These are phyloP conservation scores for Leccinum barrowsii DNA, from an alignment of 768 basidiomycete species.

Conservation along the genomic window DNA sequence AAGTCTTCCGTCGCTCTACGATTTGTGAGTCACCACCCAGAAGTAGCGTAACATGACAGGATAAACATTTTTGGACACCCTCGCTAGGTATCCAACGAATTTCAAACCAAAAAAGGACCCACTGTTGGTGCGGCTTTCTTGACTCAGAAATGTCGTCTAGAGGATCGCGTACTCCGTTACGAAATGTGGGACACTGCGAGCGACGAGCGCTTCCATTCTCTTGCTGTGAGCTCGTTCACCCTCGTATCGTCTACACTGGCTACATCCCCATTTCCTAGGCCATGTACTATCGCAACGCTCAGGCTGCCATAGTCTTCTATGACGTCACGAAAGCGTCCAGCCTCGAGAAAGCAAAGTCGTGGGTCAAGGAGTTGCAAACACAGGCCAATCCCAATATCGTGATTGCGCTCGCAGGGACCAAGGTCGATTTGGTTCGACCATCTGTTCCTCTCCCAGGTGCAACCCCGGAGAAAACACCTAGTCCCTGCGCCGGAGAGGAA, in stretches of 20 bases:
- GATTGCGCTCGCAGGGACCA: slow-evolving; percentile 97
- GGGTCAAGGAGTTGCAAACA: slow-evolving; percentile 98
- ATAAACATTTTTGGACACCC: neutral
- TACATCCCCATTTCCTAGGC: slow-evolving; percentile 47
- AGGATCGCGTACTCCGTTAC: slow-evolving; percentile 89
- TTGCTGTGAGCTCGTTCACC: slow-evolving; percentile 60
- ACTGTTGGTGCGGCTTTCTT: slow-evolving; percentile 97
- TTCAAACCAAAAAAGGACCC: slow-evolving; percentile 97
- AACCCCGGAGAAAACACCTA: slow-evolving; percentile 64
- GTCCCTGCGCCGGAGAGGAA: slow-evolving; percentile 57
- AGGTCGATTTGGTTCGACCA: slow-evolving; percentile 83
- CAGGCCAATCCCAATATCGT: slow-evolving; percentile 99
- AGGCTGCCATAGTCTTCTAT: slow-evolving; percentile 97
- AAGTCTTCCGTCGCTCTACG: slow-evolving; percentile 98
- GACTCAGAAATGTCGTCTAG: slow-evolving; percentile 92
- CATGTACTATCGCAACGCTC: slow-evolving; percentile 99
- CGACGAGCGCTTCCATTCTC: slow-evolving; percentile 95
- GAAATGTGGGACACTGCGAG: slow-evolving; percentile 98
- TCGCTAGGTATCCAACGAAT: slow-evolving; percentile 86
- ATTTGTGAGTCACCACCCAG: slow-evolving; percentile 61
- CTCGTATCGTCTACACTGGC: slow-evolving; percentile 4
- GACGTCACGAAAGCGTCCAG: slow-evolving; percentile 95
- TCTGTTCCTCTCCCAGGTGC: slow-evolving; percentile 46
- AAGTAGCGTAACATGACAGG: slow-evolving; percentile 7
- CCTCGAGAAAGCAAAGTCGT: slow-evolving; percentile 97